Evolutionary conservation across 1,284 basidiomycete genomes (phyloP).

Genomic region (Ceratobasidium sp.): DNA sequence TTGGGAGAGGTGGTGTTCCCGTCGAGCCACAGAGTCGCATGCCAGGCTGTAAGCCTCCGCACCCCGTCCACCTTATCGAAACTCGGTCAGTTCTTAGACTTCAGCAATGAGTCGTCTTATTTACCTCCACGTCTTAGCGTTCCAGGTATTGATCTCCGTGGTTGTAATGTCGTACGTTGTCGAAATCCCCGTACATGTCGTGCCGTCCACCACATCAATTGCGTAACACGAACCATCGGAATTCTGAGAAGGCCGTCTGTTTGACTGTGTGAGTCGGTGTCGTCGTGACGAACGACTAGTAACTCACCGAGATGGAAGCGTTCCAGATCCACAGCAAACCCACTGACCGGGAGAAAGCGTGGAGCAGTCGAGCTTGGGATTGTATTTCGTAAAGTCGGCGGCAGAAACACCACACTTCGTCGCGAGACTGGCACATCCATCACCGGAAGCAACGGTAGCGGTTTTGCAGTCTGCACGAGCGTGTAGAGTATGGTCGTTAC

Average conservation of each 20-base stretch:
- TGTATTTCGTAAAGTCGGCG: conserved; percentile 31
- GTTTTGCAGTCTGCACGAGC: conserved; percentile 16
- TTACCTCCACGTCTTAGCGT: conserved; percentile 31
- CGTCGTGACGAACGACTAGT: not conserved
- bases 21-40: conserved; percentile 13
- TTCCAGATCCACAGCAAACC: conserved; percentile 30
- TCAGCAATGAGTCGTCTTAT: not conserved
- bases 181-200: conserved; percentile 12
- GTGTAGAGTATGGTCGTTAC: not conserved
- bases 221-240: conserved; percentile 33
- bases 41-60: conserved; percentile 19
- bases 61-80: conserved; percentile 14
- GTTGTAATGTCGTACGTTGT: conserved; percentile 24
- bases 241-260: conserved; percentile 23
- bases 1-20: conserved; percentile 26
- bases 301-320: conserved; percentile 30
- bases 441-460: conserved; percentile 4
- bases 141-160: conserved; percentile 25
- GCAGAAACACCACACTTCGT: conserved; percentile 29
- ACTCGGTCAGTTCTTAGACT: not conserved
- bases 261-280: not conserved
- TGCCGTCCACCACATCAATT: conserved; percentile 12
- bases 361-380: conserved; percentile 34
- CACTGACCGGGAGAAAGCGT: conserved; percentile 13
- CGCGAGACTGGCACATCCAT: conserved; percentile 21